Conservation (phyloP, 306 rosid species). For the Aeschynomene evenia region DNA sequence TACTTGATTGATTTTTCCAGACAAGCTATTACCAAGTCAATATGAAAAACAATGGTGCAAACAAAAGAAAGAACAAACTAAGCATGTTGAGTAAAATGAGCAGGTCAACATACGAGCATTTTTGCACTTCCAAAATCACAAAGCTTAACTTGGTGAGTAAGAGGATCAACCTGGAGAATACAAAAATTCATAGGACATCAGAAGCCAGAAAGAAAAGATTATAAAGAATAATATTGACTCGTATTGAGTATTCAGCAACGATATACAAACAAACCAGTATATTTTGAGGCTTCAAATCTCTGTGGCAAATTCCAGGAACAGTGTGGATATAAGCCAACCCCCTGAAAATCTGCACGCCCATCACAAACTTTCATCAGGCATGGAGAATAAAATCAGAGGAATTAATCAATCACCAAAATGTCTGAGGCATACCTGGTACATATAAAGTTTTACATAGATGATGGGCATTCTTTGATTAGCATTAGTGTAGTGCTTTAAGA, state of each 20-base stretch:
- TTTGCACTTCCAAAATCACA: slow-evolving; percentile 99
- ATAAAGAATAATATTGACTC: neutral
- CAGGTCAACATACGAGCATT: slow-evolving; percentile 68
- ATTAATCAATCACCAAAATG: slow-evolving; percentile 8
- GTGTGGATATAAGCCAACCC: slow-evolving; percentile 90
- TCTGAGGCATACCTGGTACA: slow-evolving; percentile 70
- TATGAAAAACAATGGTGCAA: neutral
- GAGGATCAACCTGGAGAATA: slow-evolving; percentile 84
- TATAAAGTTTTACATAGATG: slow-evolving; percentile 81
- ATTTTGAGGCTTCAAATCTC: slow-evolving; percentile 97
- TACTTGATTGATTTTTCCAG: neutral
- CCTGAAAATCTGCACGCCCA: slow-evolving; percentile 71
- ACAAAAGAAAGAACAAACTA: neutral
- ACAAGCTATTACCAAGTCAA: neutral
- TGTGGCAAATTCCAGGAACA: slow-evolving; percentile 90
- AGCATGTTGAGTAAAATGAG: slow-evolving; percentile 14
- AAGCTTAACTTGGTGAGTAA: slow-evolving; percentile 90
- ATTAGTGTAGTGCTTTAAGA: slow-evolving; percentile 75
- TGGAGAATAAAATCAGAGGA: neutral
- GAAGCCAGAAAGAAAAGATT: neutral
- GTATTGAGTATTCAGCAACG: slow-evolving; percentile 13
- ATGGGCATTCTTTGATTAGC: slow-evolving; percentile 89
- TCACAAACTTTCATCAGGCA: slow-evolving; percentile 19
- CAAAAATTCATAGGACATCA: slow-evolving; percentile 29
- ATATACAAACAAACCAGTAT: slow-evolving; percentile 63